Conservation (phyloP, 805 yeast species). For the Scheffersomyces spartinae region DNA sequence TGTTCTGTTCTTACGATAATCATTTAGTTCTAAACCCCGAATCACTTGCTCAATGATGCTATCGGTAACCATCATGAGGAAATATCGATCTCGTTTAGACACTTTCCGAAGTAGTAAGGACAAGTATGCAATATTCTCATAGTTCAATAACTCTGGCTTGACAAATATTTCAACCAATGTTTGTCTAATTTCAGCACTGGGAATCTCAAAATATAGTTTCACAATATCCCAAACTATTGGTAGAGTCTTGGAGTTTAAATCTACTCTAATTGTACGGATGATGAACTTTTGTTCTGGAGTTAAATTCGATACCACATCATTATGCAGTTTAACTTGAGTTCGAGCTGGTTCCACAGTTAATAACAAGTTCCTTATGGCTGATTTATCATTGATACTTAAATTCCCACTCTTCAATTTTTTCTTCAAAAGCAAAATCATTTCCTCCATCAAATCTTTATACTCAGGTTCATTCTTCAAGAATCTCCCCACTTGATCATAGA, state of each 20-base stretch:
- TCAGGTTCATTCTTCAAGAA: slow-evolving; percentile 48
- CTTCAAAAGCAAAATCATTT: slow-evolving; percentile 48
- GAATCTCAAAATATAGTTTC: slow-evolving; percentile 35
- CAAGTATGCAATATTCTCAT: slow-evolving; percentile 39
- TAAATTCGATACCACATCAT: slow-evolving; percentile 7
- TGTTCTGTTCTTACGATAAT: slow-evolving; percentile 44
- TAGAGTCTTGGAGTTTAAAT: slow-evolving; percentile 27
- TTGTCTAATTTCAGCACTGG: slow-evolving; percentile 19
- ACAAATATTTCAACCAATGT: slow-evolving; percentile 33
- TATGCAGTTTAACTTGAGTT: slow-evolving; percentile 14
- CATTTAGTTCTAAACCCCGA: slow-evolving; percentile 54
- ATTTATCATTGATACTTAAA: slow-evolving; percentile 41
- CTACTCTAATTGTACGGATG: slow-evolving; percentile 38
- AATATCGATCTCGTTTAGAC: slow-evolving; percentile 21
- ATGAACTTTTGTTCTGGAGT: slow-evolving; percentile 39
- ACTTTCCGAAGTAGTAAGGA: too few species aligned
- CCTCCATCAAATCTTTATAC: slow-evolving; percentile 45
- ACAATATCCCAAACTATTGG: slow-evolving; percentile 15
- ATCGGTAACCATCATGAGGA: slow-evolving; percentile 45
- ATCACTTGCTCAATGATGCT: slow-evolving; percentile 49
- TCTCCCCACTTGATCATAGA: slow-evolving; percentile 67
- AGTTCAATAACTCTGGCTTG: slow-evolving; percentile 50
- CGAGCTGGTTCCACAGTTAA: slow-evolving; percentile 45
- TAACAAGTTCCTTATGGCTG: slow-evolving; percentile 47
- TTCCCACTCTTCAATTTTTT: slow-evolving; percentile 36